Percentiles rank a stretch among this genome's conserved stretches.
Conservation (phyloP, 495 filamentous ascomycete species). For the Cudoniella acicularis region DNA sequence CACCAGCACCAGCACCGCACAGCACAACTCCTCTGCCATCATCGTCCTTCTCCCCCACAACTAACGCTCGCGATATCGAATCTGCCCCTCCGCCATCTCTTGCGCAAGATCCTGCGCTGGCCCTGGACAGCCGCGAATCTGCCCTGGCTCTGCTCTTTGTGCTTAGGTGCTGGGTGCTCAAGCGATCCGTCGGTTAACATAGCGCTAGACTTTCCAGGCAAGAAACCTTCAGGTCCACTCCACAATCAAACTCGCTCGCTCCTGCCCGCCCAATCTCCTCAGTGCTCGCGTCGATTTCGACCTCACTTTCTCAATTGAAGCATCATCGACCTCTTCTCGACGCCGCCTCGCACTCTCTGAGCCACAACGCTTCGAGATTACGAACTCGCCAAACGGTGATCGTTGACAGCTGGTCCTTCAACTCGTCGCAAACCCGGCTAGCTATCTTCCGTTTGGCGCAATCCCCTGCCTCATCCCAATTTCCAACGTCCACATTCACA, state of each 20-base stretch:
- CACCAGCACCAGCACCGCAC: too few species aligned
- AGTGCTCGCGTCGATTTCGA: constrained; percentile 25
- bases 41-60: neutral
- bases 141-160: too few species aligned
- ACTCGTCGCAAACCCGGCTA: constrained; percentile 9
- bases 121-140: too few species aligned
- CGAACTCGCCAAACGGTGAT: neutral
- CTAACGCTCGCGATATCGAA: neutral
- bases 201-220: neutral
- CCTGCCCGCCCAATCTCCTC: constrained; percentile 5
- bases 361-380: constrained; percentile 20
- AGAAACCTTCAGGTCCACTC: neutral
- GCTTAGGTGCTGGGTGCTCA: neutral
- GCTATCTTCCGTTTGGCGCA: constrained; percentile 23
- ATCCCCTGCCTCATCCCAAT: constrained; percentile 14
- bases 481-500: constrained; percentile 5
- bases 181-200: neutral
- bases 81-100: neutral
- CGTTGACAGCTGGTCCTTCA: neutral
- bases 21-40: too few species aligned
- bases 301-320: neutral
- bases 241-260: neutral
- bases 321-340: constrained; percentile 21
- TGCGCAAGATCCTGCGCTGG: too few species aligned
- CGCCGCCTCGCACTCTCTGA: constrained; percentile 16